Percentiles rank a stretch among this genome's conserved stretches.
Evolutionary conservation across 441 rosid genomes (phyloP).

Genomic region (Kokia cookei): DNA sequence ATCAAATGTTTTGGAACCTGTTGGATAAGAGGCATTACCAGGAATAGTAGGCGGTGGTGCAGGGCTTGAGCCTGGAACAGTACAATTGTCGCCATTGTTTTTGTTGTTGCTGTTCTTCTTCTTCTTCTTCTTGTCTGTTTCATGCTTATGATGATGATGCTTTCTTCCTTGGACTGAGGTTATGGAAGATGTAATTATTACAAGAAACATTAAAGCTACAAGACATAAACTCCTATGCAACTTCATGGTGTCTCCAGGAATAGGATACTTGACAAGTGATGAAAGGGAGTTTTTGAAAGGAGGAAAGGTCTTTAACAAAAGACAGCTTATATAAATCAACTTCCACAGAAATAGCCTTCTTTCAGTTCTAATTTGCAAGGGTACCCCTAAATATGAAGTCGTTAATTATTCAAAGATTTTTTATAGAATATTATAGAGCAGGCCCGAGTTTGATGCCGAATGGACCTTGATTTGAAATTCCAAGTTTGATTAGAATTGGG

Average conservation of each 20-base stretch:
- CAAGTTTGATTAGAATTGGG: too few species aligned
- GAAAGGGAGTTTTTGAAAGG: not conserved
- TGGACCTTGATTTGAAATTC: too few species aligned
- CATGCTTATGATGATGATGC: conserved; percentile 27
- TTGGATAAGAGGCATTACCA: conserved; percentile 4
- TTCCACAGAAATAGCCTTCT: conserved; percentile 10
- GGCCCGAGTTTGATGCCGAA: too few species aligned
- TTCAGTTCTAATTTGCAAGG: not conserved
- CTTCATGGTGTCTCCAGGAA: conserved; percentile 22
- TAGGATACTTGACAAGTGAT: not conserved
- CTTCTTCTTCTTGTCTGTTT: conserved; percentile 11
- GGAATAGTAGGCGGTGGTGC: conserved; percentile 26
- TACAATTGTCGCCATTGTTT: not conserved
- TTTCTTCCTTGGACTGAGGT: conserved; percentile 39
- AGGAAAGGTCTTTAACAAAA: conserved; percentile 12
- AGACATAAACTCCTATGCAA: conserved; percentile 15
- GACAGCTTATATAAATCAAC: conserved; percentile 20
- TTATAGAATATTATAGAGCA: too few species aligned
- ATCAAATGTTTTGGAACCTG: conserved; percentile 22
- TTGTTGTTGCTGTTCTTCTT: not conserved
- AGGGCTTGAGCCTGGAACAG: conserved; percentile 2
- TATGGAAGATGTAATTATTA: conserved; percentile 17
- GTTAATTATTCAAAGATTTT: not conserved
- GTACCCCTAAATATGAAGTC: not conserved
- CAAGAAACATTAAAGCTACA: conserved; percentile 7